Evolutionary conservation across 2,329 filamentous ascomycete species (phyloP).

Genomic region (Fusarium veterinarium): DNA sequence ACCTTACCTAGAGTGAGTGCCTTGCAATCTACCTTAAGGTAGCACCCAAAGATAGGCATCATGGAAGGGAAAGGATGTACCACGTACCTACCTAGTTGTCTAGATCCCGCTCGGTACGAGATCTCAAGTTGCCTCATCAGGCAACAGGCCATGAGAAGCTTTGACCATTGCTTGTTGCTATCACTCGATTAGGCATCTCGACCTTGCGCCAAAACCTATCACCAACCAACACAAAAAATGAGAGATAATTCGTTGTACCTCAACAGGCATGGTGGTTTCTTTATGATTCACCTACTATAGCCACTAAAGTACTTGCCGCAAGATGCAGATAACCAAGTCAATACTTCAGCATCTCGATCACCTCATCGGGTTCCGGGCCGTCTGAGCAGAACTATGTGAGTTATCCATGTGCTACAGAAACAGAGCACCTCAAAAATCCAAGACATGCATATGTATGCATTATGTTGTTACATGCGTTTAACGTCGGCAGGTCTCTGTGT

Average conservation of each 20-base stretch:
- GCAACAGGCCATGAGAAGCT: constrained; percentile 20
- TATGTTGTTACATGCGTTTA: background rate
- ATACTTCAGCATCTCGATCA: background rate
- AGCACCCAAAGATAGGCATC: background rate
- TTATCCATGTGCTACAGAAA: background rate
- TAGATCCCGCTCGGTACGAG: constrained; percentile 36
- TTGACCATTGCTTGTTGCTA: constrained; percentile 27
- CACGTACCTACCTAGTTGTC: constrained; percentile 2
- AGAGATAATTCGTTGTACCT: background rate
- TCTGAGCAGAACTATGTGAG: background rate
- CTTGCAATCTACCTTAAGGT: too few relatives aligned
- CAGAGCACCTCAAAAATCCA: background rate
- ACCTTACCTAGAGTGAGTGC: background rate
- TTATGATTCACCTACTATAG: background rate
- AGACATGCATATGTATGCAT: background rate
- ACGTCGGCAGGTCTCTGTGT: background rate
- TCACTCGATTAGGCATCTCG: constrained; percentile 13
- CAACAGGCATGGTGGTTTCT: background rate
- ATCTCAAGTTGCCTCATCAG: constrained; percentile 37
- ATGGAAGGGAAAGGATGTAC: background rate
- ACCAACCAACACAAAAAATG: background rate
- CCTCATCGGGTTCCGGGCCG: background rate
- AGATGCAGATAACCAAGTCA: background rate
- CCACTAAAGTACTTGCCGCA: background rate
- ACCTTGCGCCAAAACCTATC: background rate